Evolutionary conservation across 306 rosid genomes (phyloP).

Genomic region (Dryas alaskensis): DNA sequence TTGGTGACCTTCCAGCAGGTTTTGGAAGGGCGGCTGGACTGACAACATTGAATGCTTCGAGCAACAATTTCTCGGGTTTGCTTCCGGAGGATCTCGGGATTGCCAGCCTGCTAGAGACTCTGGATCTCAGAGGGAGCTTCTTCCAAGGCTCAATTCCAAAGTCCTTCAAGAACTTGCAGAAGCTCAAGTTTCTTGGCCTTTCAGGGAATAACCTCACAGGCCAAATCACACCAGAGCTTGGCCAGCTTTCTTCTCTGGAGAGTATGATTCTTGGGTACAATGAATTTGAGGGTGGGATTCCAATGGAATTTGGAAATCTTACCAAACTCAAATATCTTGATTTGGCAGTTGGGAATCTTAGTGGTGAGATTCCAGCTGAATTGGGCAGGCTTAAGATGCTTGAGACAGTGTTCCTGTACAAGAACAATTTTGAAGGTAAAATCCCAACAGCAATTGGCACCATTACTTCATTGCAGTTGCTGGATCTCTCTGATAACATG

Average conservation of each 20-base stretch:
- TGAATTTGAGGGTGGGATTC: conserved; percentile 75
- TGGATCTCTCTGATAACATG: conserved; percentile 83
- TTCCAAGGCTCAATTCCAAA: conserved; percentile 64
- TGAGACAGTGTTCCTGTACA: conserved; percentile 74
- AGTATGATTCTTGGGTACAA: conserved; percentile 76
- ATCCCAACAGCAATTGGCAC: conserved; percentile 57
- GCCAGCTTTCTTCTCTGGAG: conserved; percentile 71
- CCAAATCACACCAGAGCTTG: conserved; percentile 66
- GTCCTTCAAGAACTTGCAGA: conserved; percentile 58
- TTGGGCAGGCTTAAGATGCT: conserved; percentile 56
- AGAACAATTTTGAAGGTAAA: conserved; percentile 61
- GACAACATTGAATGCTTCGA: conserved; percentile 56
- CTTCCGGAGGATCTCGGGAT: conserved; percentile 75
- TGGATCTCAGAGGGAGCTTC: conserved; percentile 93
- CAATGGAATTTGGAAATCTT: conserved; percentile 75
- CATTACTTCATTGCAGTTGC: conserved; percentile 49
- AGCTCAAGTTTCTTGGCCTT: conserved; percentile 89
- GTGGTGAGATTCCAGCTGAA: conserved; percentile 69
- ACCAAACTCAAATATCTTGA: conserved; percentile 80
- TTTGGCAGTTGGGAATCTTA: conserved; percentile 79
- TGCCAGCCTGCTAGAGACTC: conserved; percentile 59
- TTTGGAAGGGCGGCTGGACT: conserved; percentile 49
- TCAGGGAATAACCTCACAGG: conserved; percentile 90
- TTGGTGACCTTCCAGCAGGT: conserved; percentile 66
- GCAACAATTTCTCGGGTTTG: conserved; percentile 73